These are phyloP conservation scores for Aegle marmelos DNA, from an alignment of 345 rosid genomes.

Conservation along the genomic window DNA sequence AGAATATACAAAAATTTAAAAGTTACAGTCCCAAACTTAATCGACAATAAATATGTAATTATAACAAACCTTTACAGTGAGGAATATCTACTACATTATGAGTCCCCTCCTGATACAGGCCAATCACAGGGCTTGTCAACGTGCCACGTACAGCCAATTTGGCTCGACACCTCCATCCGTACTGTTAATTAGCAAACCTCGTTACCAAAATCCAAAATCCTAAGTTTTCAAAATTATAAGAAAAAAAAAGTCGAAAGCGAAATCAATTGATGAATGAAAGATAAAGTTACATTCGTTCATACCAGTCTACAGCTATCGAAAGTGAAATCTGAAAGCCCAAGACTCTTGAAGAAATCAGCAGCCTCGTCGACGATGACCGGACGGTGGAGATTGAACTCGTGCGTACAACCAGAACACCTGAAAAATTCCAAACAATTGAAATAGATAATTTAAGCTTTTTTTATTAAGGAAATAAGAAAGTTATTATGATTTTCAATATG, in stretches of 20 bases:
- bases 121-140: conserved; percentile 59
- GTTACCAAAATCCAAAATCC: conserved; percentile 18
- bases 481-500: not conserved
- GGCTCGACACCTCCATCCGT: conserved; percentile 96
- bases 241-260: not conserved
- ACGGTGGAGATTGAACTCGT: conserved; percentile 79
- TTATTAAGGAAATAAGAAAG: not conserved
- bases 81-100: conserved; percentile 86
- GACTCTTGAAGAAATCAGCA: conserved; percentile 51
- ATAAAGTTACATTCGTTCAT: not conserved
- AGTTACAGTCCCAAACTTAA: not conserved
- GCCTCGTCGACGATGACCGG: conserved; percentile 75
- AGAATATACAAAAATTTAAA: not conserved
- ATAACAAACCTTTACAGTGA: conserved; percentile 61
- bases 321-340: conserved; percentile 76
- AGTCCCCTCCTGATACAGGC: conserved; percentile 86
- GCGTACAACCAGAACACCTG: conserved; percentile 96
- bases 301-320: conserved; percentile 86
- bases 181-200: conserved; percentile 36
- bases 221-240: not conserved
- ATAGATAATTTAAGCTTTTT: not conserved
- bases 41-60: not conserved
- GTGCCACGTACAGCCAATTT: conserved; percentile 90
- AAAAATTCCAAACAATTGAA: not conserved
- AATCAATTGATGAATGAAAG: conserved; percentile 11